phyloP scores from a whole-genome alignment of 2,329 filamentous ascomycete genomes.

The Ceratocystis colombiana region DNA sequence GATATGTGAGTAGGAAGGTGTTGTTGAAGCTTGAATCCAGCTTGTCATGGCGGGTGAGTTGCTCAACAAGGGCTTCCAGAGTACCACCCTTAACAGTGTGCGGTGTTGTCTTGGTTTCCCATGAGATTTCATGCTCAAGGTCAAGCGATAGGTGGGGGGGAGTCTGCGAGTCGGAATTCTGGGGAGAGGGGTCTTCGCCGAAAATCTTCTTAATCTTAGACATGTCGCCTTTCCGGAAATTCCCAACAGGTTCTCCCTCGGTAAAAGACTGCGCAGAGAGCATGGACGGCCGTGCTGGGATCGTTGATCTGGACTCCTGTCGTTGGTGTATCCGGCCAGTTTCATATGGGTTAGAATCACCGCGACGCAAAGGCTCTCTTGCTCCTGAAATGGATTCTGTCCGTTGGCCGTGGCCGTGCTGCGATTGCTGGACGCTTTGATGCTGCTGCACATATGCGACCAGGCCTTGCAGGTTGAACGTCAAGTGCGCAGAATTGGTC shows the following conservation, averaged over 20 bases:
- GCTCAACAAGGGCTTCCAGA: conserved; percentile 78
- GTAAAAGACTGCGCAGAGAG: conserved; percentile 53
- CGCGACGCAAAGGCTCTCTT: conserved; percentile 36
- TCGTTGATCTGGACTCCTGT: conserved; percentile 43
- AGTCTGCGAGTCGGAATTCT: conserved; percentile 56
- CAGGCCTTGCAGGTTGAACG: conserved; percentile 76
- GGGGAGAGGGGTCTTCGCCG: conserved; percentile 51
- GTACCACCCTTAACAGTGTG: conserved; percentile 81
- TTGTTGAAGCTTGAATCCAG: conserved; percentile 93
- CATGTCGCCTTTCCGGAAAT: conserved; percentile 49
- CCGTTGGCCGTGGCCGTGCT: conserved; percentile 35
- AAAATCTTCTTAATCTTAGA: conserved; percentile 58
- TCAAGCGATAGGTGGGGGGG: conserved; percentile 80
- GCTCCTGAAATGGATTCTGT: conserved; percentile 37
- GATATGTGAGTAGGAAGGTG: conserved; percentile 92
- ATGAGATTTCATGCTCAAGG: conserved; percentile 78
- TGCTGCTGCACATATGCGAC: conserved; percentile 59
- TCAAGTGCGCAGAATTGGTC: conserved; percentile 74
- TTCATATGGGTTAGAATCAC: conserved; percentile 44
- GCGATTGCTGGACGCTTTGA: conserved; percentile 29
- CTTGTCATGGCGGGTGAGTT: conserved; percentile 90
- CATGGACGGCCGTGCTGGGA: conserved; percentile 38
- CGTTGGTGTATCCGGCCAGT: conserved; percentile 44
- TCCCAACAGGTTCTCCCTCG: conserved; percentile 48
- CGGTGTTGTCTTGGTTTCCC: conserved; percentile 69